phyloP scores from a whole-genome alignment of 2,329 filamentous ascomycete species.

The Clonostachys rhizophaga region DNA sequence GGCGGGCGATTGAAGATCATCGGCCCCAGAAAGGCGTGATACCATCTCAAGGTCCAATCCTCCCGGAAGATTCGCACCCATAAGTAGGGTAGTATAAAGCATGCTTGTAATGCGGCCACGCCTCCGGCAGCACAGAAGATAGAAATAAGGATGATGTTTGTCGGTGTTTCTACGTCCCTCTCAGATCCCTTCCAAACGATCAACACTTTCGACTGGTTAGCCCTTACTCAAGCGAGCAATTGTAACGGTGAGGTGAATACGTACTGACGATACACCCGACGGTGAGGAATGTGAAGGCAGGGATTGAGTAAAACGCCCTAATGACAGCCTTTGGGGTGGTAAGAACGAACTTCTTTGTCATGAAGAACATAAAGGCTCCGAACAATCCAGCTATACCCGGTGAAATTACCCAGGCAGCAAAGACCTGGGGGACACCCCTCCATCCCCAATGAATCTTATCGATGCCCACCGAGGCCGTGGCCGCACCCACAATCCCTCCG shows the following conservation, averaged over 20 bases:
- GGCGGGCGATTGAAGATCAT: constrained; percentile 32
- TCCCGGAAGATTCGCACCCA: constrained; percentile 43
- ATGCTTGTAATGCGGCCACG: constrained; percentile 30
- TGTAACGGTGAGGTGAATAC: constrained; percentile 2
- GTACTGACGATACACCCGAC: constrained; percentile 25
- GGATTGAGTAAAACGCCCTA: constrained; percentile 26
- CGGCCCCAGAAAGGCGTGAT: constrained; percentile 40
- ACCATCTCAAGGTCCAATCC: constrained; percentile 46
- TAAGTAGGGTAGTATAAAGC: constrained; percentile 49
- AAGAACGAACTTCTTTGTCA: constrained; percentile 25
- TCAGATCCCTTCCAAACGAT: constrained; percentile 38
- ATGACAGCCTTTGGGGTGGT: constrained; percentile 17
- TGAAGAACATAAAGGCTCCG: constrained; percentile 22
- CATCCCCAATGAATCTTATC: constrained; percentile 27
- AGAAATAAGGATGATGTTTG: constrained; percentile 16
- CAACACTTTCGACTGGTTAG: constrained; percentile 32
- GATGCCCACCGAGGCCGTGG: constrained; percentile 27
- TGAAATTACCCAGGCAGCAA: constrained; percentile 29
- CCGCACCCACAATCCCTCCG: constrained; percentile 30
- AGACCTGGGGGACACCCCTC: constrained; percentile 28
- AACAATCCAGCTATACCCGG: constrained; percentile 24
- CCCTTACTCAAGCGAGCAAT: not conserved
- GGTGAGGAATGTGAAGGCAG: constrained; percentile 30
- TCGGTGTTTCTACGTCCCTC: constrained; percentile 10
- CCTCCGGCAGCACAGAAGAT: constrained; percentile 37